A percentile compares a stretch with the other conserved stretches of the same genome.
Evolutionary conservation across 2,329 filamentous ascomycete genomes (phyloP).

Genomic region (Cladosporium sp.): DNA sequence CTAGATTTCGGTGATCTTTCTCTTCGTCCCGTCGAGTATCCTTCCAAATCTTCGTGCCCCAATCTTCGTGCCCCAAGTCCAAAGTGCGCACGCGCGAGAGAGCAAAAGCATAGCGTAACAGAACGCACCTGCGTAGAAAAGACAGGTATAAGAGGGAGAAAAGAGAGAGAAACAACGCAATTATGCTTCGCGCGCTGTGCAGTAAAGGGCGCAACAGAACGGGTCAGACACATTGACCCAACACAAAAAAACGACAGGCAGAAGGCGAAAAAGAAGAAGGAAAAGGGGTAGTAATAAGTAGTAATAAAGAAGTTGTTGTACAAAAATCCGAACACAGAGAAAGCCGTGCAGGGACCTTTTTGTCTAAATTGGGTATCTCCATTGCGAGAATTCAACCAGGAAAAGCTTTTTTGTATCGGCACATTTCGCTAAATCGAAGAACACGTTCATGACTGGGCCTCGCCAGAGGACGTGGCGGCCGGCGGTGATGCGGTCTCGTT

Average conservation of each 20-base stretch:
- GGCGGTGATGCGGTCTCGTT: constrained; percentile 6
- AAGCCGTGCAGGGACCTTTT: constrained; percentile 4
- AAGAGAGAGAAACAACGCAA: too few species aligned
- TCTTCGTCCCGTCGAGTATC: too few species aligned
- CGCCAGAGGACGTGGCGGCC: constrained; percentile 7
- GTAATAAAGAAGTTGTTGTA: constrained; percentile 9
- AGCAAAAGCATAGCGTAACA: too few species aligned
- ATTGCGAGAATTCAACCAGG: constrained; percentile 4
- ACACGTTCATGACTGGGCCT: constrained; percentile 13
- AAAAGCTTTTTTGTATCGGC: constrained; percentile 7
- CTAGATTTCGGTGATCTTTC: too few species aligned
- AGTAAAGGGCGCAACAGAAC: neutral
- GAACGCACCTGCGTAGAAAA: too few species aligned
- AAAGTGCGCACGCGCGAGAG: too few species aligned
- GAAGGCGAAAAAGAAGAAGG: neutral
- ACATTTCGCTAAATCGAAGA: constrained; percentile 6
- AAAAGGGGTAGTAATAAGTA: neutral
- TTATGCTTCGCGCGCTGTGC: neutral
- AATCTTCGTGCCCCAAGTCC: too few species aligned
- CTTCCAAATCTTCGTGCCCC: too few species aligned
- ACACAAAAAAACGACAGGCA: too few species aligned
- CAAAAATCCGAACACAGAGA: constrained; percentile 2
- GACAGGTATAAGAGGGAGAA: too few species aligned
- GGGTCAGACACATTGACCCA: too few species aligned
- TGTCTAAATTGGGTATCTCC: constrained; percentile 13